A percentile compares a stretch with the other conserved stretches of the same genome.
phyloP scores from a whole-genome alignment of 2,329 filamentous ascomycete species.

The Stenocarpella maydis region DNA sequence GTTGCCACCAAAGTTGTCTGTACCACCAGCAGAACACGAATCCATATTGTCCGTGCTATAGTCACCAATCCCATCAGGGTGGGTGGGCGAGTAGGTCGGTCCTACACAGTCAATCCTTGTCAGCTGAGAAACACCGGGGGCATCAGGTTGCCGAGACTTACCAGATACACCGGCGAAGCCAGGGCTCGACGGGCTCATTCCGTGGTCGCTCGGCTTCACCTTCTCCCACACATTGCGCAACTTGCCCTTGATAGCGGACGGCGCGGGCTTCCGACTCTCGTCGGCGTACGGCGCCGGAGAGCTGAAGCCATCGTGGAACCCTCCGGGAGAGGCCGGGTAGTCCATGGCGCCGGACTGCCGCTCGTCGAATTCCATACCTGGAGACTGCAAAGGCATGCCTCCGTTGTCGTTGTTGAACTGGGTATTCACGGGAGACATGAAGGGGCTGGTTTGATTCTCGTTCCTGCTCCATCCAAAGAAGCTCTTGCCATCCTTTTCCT shows the following conservation, averaged over 20 bases:
- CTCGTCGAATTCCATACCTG: neutral
- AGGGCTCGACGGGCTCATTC: neutral
- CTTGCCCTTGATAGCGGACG: conserved; percentile 10
- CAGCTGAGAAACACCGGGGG: neutral
- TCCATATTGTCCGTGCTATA: neutral
- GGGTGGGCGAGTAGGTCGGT: neutral
- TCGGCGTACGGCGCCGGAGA: neutral
- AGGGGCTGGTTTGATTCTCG: neutral
- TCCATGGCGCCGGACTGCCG: neutral
- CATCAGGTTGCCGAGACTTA: neutral
- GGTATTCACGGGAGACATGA: neutral
- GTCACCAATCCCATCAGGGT: neutral
- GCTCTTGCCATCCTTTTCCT: neutral
- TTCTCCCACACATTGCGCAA: neutral
- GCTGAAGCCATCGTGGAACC: neutral
- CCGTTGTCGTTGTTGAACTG: neutral
- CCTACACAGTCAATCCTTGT: neutral
- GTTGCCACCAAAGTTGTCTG: neutral
- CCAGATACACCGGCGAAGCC: neutral
- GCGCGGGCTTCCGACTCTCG: neutral
- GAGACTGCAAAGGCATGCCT: neutral
- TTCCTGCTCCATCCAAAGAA: neutral
- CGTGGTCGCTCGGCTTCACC: neutral
- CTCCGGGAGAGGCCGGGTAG: neutral
- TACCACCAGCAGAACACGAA: neutral